Base-by-base conservation (phyloP, 257 asterid genomes). In the Capsicum pubescens region DNA sequence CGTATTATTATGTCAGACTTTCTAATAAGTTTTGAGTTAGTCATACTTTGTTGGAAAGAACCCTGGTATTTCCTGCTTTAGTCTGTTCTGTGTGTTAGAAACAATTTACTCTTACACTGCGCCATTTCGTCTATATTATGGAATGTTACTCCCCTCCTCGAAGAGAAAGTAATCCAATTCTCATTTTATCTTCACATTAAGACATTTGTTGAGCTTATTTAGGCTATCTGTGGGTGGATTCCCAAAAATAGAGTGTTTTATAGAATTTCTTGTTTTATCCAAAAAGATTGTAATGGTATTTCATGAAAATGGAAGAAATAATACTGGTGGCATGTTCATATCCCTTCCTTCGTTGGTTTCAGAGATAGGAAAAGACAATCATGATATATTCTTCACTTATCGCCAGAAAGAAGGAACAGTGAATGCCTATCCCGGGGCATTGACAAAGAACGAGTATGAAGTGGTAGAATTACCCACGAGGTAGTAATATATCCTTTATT, bases 351-450 rank as follows among this genome's bases (percentile, higher is more conserved):
- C 91, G 58, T 93, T 95, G 97, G 89, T 93, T 89, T 42, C 92
- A 91, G 95, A 93, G 87, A 90, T 93, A 77, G 97, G 96, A 19
- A 93, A 91, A 86, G 89, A 76, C 89, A 93, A 91, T 84, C 97
- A 89, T 83, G 97, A 93, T 81, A 91, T 93, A 77, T 93, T 92
- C 91, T 93, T 93, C 93, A 91, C 94, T 1, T 94, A 92, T 71
- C 93, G 93, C 79, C 93, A 90, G 94, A 96, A 85, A 91, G 97
- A 88, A 91, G 97, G 88, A 93, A 91, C 82, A 87, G 90, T 4
- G 97, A 92, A 87, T 92, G 94, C 88, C 94, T 93, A 46, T 92
- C 97, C 39, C 92, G 97, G 97, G 93, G 96, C 80, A 86, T 92
- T 54, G 96, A 93, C 87, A 92, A 89, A 88, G 93, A 92, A 83